Conservation (phyloP, 2,329 filamentous ascomycete genomes). For the Cylindrodendrum hubeiense region DNA sequence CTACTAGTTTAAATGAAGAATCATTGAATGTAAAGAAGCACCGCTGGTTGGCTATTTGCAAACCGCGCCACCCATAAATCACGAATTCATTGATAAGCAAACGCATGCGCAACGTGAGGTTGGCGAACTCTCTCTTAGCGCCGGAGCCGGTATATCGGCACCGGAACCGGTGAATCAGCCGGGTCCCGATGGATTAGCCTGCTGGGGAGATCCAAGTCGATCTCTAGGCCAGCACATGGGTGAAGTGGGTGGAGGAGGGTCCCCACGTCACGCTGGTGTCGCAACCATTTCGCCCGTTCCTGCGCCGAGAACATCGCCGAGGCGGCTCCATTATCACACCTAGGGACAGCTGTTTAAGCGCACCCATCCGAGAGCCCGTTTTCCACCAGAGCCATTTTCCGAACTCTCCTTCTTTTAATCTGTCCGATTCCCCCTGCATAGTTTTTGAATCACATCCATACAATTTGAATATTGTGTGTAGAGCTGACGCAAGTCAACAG, state of each 20-base stretch:
- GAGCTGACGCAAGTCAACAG: background rate
- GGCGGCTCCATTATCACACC: slow-evolving; percentile 27
- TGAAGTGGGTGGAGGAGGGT: slow-evolving; percentile 9
- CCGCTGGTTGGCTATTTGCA: too few relatives aligned
- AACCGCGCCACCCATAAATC: background rate
- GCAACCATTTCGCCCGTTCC: slow-evolving; percentile 21
- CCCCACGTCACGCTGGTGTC: slow-evolving; percentile 27
- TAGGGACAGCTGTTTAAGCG: slow-evolving; percentile 23
- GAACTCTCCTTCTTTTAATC: background rate
- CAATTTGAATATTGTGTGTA: background rate
- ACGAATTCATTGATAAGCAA: background rate
- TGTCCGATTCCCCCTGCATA: background rate
- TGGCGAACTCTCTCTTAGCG: background rate
- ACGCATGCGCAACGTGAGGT: background rate
- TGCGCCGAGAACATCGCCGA: slow-evolving; percentile 43
- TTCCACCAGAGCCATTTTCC: slow-evolving; percentile 18
- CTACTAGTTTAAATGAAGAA: too few relatives aligned
- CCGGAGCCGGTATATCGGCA: background rate
- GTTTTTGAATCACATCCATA: background rate
- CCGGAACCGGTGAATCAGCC: background rate
- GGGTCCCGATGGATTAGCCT: background rate
- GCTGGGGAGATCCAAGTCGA: slow-evolving; percentile 1
- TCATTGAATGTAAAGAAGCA: too few relatives aligned
- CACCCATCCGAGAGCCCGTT: slow-evolving; percentile 18
- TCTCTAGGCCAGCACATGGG: background rate